Conservation (phyloP, 1,139 yeast species). For the Hyphopichia khmerensis region DNA sequence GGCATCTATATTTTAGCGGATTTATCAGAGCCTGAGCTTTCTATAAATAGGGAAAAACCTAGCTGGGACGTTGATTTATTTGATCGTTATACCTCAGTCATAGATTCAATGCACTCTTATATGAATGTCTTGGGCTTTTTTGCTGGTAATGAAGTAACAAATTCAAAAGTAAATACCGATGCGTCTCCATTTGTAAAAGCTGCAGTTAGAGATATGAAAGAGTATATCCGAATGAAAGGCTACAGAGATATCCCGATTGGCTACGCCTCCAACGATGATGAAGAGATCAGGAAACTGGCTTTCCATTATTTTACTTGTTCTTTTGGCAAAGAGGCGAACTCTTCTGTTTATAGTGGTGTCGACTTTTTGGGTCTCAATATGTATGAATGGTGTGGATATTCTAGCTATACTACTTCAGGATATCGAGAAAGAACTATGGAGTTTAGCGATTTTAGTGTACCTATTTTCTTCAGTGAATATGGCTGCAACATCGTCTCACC, state of each 20-base stretch:
- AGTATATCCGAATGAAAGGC: constrained; percentile 38
- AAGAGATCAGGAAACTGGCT: constrained; percentile 43
- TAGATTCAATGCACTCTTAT: constrained; percentile 50
- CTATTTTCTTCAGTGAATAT: constrained; percentile 60
- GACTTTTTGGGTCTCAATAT: constrained; percentile 63
- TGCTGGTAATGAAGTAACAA: constrained; percentile 64
- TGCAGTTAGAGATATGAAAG: constrained; percentile 56
- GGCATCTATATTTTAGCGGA: constrained; percentile 59
- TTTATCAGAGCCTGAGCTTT: constrained; percentile 51
- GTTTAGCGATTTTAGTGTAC: constrained; percentile 47
- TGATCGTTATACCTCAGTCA: constrained; percentile 44
- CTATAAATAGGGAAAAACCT: constrained; percentile 51
- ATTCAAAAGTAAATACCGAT: constrained; percentile 44
- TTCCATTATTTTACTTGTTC: constrained; percentile 53
- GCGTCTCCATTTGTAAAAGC: constrained; percentile 65
- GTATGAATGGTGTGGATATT: constrained; percentile 71
- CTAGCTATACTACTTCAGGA: constrained; percentile 55
- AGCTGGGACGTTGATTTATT: constrained; percentile 42
- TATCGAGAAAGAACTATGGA: constrained; percentile 54
- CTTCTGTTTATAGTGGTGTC: constrained; percentile 13
- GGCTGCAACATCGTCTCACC: constrained; percentile 57
- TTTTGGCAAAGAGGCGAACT: constrained; percentile 6
- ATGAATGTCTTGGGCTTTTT: constrained; percentile 55
- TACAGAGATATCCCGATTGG: constrained; percentile 61
- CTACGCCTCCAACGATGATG: constrained; percentile 60